Evolutionary conservation across 1,139 yeast genomes (phyloP).

Genomic region (Suhomyces wounanorum): DNA sequence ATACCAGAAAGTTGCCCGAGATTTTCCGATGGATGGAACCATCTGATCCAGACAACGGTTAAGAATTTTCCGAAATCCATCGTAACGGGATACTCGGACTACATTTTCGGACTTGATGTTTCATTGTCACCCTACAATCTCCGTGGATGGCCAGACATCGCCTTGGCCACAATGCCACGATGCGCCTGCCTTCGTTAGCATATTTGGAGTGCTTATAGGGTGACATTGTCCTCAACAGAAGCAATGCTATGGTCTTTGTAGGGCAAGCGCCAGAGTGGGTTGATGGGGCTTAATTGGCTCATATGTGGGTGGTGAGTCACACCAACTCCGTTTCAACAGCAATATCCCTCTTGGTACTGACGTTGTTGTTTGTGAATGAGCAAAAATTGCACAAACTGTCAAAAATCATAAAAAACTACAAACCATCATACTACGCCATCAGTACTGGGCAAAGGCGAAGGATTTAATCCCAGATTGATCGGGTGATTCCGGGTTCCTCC

Average conservation of each 20-base stretch:
- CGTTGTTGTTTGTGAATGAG: too few species aligned
- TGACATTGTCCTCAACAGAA: not conserved
- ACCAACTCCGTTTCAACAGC: too few species aligned
- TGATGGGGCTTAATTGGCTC: too few species aligned
- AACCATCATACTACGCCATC: not conserved
- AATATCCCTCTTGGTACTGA: too few species aligned
- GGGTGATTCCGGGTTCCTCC: not conserved
- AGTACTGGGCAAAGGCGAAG: not conserved
- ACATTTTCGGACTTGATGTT: not conserved
- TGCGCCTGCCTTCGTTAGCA: too few species aligned
- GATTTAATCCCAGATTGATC: not conserved
- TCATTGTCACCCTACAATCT: not conserved
- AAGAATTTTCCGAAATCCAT: not conserved
- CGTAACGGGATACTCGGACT: not conserved
- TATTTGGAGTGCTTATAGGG: too few species aligned
- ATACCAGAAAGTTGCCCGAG: not conserved
- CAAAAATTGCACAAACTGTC: not conserved
- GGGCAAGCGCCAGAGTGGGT: too few species aligned
- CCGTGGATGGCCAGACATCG: not conserved
- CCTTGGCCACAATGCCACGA: not conserved
- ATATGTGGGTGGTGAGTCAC: too few species aligned
- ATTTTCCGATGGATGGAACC: constrained; percentile 2
- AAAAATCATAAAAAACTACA: not conserved
- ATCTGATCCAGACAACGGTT: not conserved
- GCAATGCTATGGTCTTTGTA: too few species aligned